Evolutionary conservation across 129 eudicot species (phyloP).

Genomic region (Chrysanthemum lavandulifolium): DNA sequence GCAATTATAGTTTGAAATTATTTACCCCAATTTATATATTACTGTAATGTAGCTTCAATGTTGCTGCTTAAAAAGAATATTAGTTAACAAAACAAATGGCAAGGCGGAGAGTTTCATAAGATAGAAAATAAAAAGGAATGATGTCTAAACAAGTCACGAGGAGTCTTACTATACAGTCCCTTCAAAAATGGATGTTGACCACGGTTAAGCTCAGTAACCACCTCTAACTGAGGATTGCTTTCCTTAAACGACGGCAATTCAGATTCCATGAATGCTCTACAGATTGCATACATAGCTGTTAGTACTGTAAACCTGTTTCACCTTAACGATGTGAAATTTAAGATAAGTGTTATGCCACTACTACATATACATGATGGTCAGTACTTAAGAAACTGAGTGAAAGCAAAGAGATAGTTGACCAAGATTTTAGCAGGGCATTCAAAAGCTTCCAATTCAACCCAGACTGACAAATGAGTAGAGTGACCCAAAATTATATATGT

Average conservation of each 20-base stretch:
- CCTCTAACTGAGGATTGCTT: slow-evolving; percentile 87
- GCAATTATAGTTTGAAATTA: background rate
- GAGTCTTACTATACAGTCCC: slow-evolving; percentile 71
- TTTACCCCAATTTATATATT: background rate
- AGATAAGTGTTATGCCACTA: background rate
- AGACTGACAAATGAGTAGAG: too few species aligned
- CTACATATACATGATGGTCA: background rate
- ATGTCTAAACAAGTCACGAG: too few species aligned
- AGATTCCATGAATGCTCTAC: slow-evolving; percentile 82
- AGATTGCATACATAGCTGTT: slow-evolving; percentile 21
- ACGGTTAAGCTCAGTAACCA: slow-evolving; percentile 78
- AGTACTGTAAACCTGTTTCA: slow-evolving; percentile 15
- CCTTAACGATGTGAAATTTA: background rate
- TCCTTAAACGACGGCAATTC: slow-evolving; percentile 67
- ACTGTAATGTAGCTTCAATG: too few species aligned
- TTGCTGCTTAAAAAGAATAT: too few species aligned
- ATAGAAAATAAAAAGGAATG: too few species aligned
- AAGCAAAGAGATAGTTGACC: too few species aligned
- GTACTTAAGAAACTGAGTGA: background rate
- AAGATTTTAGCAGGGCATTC: too few species aligned
- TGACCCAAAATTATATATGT: too few species aligned
- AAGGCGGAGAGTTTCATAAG: slow-evolving; percentile 3
- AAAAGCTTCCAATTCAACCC: too few species aligned
- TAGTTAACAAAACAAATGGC: background rate
- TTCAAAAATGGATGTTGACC: slow-evolving; percentile 91